Percentiles rank a stretch among this genome's conserved stretches.
phyloP scores from a whole-genome alignment of 1,284 basidiomycete genomes.

The Melampsora abietis-canadensis region DNA sequence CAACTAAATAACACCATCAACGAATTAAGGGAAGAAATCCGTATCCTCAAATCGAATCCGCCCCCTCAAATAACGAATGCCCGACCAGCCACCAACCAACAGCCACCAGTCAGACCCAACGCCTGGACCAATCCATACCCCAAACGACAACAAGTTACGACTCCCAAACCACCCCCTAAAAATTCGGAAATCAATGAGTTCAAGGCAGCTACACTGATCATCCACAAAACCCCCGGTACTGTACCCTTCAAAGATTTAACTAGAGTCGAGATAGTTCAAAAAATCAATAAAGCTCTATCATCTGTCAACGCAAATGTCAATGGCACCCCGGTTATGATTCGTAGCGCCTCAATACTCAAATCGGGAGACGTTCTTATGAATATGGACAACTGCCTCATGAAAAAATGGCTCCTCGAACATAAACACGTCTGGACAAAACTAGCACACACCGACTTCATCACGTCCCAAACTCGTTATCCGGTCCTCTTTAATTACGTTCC shows the following conservation, averaged over 20 bases:
- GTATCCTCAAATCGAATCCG: too few relatives aligned
- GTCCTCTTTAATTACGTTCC: too few relatives aligned
- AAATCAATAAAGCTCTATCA: background rate
- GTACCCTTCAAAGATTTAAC: background rate
- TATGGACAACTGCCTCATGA: background rate
- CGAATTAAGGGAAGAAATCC: too few relatives aligned
- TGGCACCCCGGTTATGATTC: background rate
- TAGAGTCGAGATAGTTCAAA: background rate
- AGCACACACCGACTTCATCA: background rate
- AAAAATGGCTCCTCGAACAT: constrained; percentile 8
- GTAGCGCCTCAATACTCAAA: background rate
- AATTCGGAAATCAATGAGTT: too few relatives aligned
- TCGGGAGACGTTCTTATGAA: constrained; percentile 11
- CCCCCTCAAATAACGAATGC: too few relatives aligned
- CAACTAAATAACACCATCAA: too few relatives aligned
- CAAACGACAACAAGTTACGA: too few relatives aligned
- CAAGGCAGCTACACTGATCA: background rate
- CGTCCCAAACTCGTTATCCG: too few relatives aligned
- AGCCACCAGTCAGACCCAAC: too few relatives aligned
- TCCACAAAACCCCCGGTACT: background rate
- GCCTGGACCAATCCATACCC: too few relatives aligned
- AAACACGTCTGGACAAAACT: constrained; percentile 15
- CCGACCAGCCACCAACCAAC: too few relatives aligned
- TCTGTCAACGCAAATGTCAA: background rate
- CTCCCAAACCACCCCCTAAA: too few relatives aligned